These are phyloP conservation scores for Pythium sukuiense DNA, from an alignment of 352 stramenopile species.

Conservation along the genomic window DNA sequence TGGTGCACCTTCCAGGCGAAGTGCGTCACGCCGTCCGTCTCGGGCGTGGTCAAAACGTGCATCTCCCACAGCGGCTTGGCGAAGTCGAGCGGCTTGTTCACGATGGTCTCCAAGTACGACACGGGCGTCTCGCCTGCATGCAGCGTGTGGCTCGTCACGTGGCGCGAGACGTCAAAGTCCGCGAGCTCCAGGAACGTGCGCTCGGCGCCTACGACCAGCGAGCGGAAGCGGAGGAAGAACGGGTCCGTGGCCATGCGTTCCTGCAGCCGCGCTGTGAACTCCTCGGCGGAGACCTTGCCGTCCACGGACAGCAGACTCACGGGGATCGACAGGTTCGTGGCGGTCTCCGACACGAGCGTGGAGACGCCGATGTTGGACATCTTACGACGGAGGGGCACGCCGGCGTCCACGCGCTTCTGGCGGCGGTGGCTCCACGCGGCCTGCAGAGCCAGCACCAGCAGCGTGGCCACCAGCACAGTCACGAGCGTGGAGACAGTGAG, in stretches of 20 bases:
- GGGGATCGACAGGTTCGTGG: slow-evolving; percentile 76
- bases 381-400: slow-evolving; percentile 40
- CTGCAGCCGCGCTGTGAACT: slow-evolving; percentile 54
- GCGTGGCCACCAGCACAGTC: slow-evolving; percentile 35
- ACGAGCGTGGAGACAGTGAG: slow-evolving; percentile 22
- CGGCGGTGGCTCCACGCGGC: slow-evolving; percentile 27
- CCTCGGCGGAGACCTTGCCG: slow-evolving; percentile 41
- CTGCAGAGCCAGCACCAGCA: slow-evolving; percentile 34
- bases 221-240: slow-evolving; percentile 77
- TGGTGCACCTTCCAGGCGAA: slow-evolving; percentile 77
- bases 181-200: slow-evolving; percentile 58
- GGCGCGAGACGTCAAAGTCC: slow-evolving; percentile 49
- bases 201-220: slow-evolving; percentile 46
- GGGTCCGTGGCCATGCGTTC: slow-evolving; percentile 46
- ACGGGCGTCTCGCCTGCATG: slow-evolving; percentile 53
- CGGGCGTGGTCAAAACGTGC: slow-evolving; percentile 54
- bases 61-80: slow-evolving; percentile 77
- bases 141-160: slow-evolving; percentile 62
- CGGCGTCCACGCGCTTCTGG: slow-evolving; percentile 14
- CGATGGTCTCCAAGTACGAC: slow-evolving; percentile 64
- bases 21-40: slow-evolving; percentile 37
- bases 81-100: slow-evolving; percentile 69
- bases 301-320: slow-evolving; percentile 62
- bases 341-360: slow-evolving; percentile 71
- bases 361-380: slow-evolving; percentile 74